These are phyloP conservation scores for Xerocomus minutiporus DNA, from an alignment of 1,284 basidiomycete species.

Conservation along the genomic window DNA sequence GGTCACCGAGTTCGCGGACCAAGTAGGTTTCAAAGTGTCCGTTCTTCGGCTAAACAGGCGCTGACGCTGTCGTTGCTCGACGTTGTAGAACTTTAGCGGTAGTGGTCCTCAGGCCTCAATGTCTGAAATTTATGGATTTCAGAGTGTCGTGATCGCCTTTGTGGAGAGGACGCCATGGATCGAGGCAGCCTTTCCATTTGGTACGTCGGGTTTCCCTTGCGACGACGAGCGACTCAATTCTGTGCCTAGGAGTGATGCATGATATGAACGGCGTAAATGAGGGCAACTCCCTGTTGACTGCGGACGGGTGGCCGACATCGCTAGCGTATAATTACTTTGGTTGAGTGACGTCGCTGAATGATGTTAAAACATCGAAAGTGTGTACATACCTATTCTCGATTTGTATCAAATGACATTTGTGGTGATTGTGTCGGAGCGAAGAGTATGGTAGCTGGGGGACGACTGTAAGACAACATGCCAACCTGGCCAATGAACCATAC, in stretches of 20 bases:
- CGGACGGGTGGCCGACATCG: conserved; percentile 41
- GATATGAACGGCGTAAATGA: conserved; percentile 67
- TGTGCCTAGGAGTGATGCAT: conserved; percentile 54
- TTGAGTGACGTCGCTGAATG: conserved; percentile 6
- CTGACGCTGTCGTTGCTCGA: background rate
- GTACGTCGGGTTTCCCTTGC: conserved; percentile 29
- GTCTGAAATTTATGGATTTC: conserved; percentile 54
- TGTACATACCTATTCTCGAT: background rate
- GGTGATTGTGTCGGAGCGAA: background rate
- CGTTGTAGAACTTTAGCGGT: conserved; percentile 55
- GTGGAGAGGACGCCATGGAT: conserved; percentile 57
- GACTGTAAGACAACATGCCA: no score
- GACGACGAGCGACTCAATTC: conserved; percentile 3
- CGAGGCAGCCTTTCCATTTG: conserved; percentile 64
- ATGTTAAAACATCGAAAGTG: background rate
- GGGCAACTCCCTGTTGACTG: conserved; percentile 52
- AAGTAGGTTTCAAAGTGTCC: conserved; percentile 34
- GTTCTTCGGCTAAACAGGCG: no score
- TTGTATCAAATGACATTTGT: background rate
- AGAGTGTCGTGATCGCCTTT: conserved; percentile 49
- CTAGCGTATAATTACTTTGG: conserved; percentile 44
- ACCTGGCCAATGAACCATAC: no score
- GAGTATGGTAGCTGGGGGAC: background rate
- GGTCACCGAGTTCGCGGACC: conserved; percentile 70
- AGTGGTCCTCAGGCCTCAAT: conserved; percentile 46